phyloP scores from a whole-genome alignment of 257 asterid genomes.

The Fraxinus excelsior region DNA sequence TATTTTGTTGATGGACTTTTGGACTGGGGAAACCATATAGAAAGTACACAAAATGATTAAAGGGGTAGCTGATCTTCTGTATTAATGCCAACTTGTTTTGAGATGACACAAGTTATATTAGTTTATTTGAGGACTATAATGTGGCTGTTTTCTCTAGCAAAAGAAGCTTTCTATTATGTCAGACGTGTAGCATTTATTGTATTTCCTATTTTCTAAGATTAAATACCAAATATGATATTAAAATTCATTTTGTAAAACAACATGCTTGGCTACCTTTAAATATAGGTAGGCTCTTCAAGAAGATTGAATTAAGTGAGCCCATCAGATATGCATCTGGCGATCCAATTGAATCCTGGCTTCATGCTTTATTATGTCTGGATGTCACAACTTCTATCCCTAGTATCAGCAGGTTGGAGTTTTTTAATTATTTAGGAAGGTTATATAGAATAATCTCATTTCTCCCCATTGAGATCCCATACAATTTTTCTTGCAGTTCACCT shows the following conservation, averaged over 20 bases:
- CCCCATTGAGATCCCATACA: constrained; percentile 19
- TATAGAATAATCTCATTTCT: constrained; percentile 10
- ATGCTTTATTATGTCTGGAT: constrained; percentile 85
- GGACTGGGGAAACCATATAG: neutral
- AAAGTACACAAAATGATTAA: neutral
- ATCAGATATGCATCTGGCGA: constrained; percentile 97
- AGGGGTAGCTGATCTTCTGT: neutral
- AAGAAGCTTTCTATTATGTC: neutral
- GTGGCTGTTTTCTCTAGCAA: constrained; percentile 9
- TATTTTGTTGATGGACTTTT: neutral
- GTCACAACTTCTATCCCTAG: constrained; percentile 66
- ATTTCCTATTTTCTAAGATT: neutral
- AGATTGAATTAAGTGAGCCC: constrained; percentile 88
- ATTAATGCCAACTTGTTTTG: constrained; percentile 9
- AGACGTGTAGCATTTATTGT: neutral
- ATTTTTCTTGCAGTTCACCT: constrained; percentile 56
- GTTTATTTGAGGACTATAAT: neutral
- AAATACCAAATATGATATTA: neutral
- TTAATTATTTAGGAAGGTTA: constrained; percentile 3
- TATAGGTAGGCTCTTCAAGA: constrained; percentile 84
- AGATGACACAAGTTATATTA: constrained; percentile 1
- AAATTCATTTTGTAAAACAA: constrained; percentile 12
- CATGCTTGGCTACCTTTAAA: constrained; percentile 24
- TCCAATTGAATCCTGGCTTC: constrained; percentile 89
- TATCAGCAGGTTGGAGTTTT: constrained; percentile 61